These are phyloP conservation scores for Leccinum solheimii DNA, from an alignment of 1,284 basidiomycete genomes.

Conservation along the genomic window DNA sequence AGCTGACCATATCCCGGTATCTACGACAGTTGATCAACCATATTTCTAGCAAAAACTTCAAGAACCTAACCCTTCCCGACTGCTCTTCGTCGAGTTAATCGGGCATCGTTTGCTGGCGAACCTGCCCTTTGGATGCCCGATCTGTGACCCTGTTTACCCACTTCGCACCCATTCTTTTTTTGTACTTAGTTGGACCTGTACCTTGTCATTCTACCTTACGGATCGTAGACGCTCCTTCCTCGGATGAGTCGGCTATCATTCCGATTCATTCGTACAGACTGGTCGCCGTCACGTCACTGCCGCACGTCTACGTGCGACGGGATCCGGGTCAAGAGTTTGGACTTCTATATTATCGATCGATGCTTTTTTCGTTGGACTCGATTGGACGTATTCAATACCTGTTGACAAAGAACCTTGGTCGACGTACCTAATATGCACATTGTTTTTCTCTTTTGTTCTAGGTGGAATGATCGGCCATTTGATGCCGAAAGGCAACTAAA, in stretches of 20 bases:
- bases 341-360: background rate
- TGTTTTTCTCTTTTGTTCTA: too few relatives aligned
- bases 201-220: conserved; percentile 9
- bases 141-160: conserved; percentile 10
- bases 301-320: background rate
- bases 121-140: background rate
- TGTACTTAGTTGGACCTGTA: conserved; percentile 29
- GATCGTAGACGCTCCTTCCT: conserved; percentile 3
- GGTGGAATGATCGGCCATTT: too few relatives aligned
- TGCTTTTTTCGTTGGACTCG: too few relatives aligned
- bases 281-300: background rate
- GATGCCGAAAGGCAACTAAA: too few relatives aligned
- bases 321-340: background rate
- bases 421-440: too few relatives aligned
- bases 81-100: conserved; percentile 33
- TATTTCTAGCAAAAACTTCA: conserved; percentile 51
- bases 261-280: background rate
- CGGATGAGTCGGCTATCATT: background rate
- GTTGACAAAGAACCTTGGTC: too few relatives aligned
- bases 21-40: conserved; percentile 4
- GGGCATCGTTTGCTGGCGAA: background rate
- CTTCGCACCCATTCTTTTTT: conserved; percentile 3
- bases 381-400: too few relatives aligned
- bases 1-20: conserved; percentile 17
- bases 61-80: conserved; percentile 53